Percentiles rank a stretch among this genome's conserved stretches.
Conservation (phyloP, 768 basidiomycete species). For the Lyophyllum shimeji region DNA sequence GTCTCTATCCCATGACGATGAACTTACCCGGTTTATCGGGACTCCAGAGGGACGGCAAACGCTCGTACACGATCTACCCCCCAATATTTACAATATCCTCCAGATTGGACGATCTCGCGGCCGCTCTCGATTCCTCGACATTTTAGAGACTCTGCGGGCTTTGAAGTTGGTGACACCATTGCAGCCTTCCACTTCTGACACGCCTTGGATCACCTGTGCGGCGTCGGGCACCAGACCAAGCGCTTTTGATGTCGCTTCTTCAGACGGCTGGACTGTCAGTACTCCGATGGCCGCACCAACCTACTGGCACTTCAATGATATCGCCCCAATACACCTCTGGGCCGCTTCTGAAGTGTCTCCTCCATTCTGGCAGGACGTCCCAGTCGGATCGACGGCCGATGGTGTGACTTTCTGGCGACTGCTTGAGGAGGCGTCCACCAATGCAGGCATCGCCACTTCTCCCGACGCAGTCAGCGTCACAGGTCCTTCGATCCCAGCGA, state of each 20-base stretch:
- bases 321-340: slow-evolving; percentile 63
- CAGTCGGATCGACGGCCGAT: slow-evolving; percentile 37
- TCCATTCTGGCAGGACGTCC: slow-evolving; percentile 53
- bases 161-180: slow-evolving; percentile 66
- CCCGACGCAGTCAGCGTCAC: slow-evolving; percentile 18
- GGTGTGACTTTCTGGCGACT: slow-evolving; percentile 57
- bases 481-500: slow-evolving; percentile 23
- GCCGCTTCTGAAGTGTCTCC: slow-evolving; percentile 48
- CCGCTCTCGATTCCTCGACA: slow-evolving; percentile 59
- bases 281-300: slow-evolving; percentile 48
- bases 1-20: slow-evolving; percentile 53
- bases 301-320: slow-evolving; percentile 63
- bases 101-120: slow-evolving; percentile 59
- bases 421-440: slow-evolving; percentile 47
- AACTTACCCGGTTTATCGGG: slow-evolving; percentile 50
- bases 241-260: slow-evolving; percentile 42
- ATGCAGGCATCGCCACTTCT: slow-evolving; percentile 26
- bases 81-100: slow-evolving; percentile 46
- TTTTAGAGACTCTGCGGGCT: slow-evolving; percentile 56
- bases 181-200: slow-evolving; percentile 36
- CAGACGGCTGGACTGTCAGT: slow-evolving; percentile 43
- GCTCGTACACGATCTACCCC: slow-evolving; percentile 53
- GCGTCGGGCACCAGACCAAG: slow-evolving; percentile 42
- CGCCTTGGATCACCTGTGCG: slow-evolving; percentile 47
- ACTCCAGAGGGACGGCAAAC: slow-evolving; percentile 48